Evolutionary conservation across 768 basidiomycete species (phyloP), one percentile per base, ranked within the genome.

Genomic region (Dictyophora rubrovolvata): DNA sequence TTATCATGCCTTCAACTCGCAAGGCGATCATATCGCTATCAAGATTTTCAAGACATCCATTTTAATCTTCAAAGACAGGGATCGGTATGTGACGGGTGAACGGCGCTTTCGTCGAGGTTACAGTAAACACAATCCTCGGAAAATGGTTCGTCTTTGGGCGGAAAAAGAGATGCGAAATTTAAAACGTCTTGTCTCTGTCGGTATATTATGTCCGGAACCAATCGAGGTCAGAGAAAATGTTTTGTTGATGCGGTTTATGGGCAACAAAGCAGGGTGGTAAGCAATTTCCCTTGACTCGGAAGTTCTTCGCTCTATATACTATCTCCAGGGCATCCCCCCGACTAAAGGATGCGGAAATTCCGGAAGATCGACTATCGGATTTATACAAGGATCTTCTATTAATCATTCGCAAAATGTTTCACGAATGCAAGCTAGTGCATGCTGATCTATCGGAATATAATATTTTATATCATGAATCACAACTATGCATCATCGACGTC

Each of bases 41-140:
- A 99, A 99, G 71, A 93, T 99, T 61, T 99, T 94, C 77, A 96
- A 98, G 70, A 99, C 96, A 1, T 96, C 93, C 22, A 98, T 99
- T 63, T 83, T 99, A 9, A 79, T 93, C 9, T 99, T 99, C 79
- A 95, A 97, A 71, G 92, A 97, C 64, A 84, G 96, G n/a, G 91
- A 94, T 66, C 87, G 88, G 60, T 99, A 99, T 70, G 93, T 98
- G 46, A 85, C 88, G 0, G 96, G 96, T 54, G 95, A 98, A 70
- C 85, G 88, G 69, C 85, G 96, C n/a, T 98, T 98, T 75, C 79
- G 91, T 52, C 81, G 86, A 58, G 94, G 94, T 22, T 92, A 92
- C 71, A 75, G 77, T 67, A 85, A 86, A 59, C 84, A 80, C 62
- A 99, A 98, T 68, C 95, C 96, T 16, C 83, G 96, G 23, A 99